Evolutionary conservation across 108 stramenopile genomes (phyloP).

Genomic region (Fistulifera pelliculosa): DNA sequence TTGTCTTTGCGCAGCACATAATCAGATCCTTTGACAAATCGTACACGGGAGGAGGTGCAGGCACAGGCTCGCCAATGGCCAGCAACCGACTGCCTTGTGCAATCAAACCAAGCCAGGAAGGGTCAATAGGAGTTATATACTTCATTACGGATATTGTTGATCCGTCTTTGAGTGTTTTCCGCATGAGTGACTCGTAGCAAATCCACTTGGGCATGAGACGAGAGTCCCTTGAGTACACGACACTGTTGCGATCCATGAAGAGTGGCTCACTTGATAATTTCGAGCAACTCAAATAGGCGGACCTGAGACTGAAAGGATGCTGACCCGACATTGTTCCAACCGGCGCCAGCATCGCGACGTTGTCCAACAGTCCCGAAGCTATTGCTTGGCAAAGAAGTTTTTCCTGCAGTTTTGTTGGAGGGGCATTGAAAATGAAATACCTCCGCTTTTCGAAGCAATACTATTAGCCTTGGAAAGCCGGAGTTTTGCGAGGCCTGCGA

Average conservation of each 20-base stretch:
- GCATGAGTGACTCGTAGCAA: conserved; percentile 58
- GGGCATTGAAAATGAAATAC: conserved; percentile 57
- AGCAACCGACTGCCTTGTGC: conserved; percentile 61
- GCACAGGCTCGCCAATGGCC: conserved; percentile 43
- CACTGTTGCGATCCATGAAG: conserved; percentile 64
- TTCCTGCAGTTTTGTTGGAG: conserved; percentile 70
- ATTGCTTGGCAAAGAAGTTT: conserved; percentile 52
- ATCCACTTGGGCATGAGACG: conserved; percentile 67
- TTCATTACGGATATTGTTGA: conserved; percentile 62
- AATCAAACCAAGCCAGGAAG: conserved; percentile 61
- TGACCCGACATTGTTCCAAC: conserved; percentile 48
- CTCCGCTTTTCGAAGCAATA: conserved; percentile 59
- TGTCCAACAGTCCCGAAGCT: conserved; percentile 65
- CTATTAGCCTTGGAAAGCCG: conserved; percentile 55
- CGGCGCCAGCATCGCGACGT: conserved; percentile 70
- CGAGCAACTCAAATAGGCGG: conserved; percentile 66
- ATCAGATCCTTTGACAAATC: conserved; percentile 60
- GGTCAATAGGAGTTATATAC: conserved; percentile 70
- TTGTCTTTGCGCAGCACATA: conserved; percentile 65
- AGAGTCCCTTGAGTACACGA: conserved; percentile 49
- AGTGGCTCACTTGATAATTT: conserved; percentile 55
- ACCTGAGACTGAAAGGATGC: conserved; percentile 50
- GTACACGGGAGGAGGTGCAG: conserved; percentile 57
- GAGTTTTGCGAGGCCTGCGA: conserved; percentile 63
- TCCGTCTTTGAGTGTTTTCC: conserved; percentile 65